Percentiles rank a stretch among this genome's conserved stretches.
These are phyloP conservation scores for Lachnellula hyalina DNA, from an alignment of 2,329 filamentous ascomycete genomes.

Conservation along the genomic window DNA sequence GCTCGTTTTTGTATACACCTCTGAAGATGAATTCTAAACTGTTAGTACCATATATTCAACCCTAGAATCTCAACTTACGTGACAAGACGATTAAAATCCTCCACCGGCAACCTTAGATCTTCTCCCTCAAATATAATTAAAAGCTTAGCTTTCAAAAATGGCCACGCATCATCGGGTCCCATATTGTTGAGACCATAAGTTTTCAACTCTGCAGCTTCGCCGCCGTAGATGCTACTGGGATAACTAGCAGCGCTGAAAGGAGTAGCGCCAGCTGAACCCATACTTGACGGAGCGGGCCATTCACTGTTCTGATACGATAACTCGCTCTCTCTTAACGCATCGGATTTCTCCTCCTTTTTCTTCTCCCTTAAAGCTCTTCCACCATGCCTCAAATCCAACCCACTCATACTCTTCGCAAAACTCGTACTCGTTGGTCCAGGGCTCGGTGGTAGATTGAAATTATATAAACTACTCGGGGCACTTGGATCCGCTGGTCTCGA, in stretches of 20 bases:
- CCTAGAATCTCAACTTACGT: conserved; percentile 34
- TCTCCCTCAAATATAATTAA: conserved; percentile 77
- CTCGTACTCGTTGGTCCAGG: conserved; percentile 58
- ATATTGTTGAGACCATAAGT: conserved; percentile 66
- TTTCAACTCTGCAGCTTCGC: conserved; percentile 48
- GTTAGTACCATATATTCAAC: conserved; percentile 12
- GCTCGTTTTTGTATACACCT: conserved; percentile 70
- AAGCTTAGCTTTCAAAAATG: conserved; percentile 69
- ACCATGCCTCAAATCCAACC: conserved; percentile 72
- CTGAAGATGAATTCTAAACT: conserved; percentile 59
- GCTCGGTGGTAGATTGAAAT: conserved; percentile 68
- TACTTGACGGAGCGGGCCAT: conserved; percentile 50
- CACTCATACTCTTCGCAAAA: conserved; percentile 80
- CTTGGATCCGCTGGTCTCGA: conserved; percentile 70
- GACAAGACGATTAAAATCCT: conserved; percentile 80
- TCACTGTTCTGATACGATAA: conserved; percentile 30
- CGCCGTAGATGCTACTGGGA: conserved; percentile 38
- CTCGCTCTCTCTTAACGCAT: conserved; percentile 31
- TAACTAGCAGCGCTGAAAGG: conserved; percentile 29
- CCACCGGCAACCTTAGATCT: conserved; percentile 71
- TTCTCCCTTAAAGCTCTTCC: conserved; percentile 75
- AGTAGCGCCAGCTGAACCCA: conserved; percentile 40
- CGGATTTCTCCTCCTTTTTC: conserved; percentile 62
- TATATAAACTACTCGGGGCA: conserved; percentile 72
- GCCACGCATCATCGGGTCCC: conserved; percentile 75